Percentiles rank a stretch among this genome's conserved stretches.
These are phyloP conservation scores for Talaromyces sp. DNA, from an alignment of 2,329 filamentous ascomycete genomes.

Conservation along the genomic window DNA sequence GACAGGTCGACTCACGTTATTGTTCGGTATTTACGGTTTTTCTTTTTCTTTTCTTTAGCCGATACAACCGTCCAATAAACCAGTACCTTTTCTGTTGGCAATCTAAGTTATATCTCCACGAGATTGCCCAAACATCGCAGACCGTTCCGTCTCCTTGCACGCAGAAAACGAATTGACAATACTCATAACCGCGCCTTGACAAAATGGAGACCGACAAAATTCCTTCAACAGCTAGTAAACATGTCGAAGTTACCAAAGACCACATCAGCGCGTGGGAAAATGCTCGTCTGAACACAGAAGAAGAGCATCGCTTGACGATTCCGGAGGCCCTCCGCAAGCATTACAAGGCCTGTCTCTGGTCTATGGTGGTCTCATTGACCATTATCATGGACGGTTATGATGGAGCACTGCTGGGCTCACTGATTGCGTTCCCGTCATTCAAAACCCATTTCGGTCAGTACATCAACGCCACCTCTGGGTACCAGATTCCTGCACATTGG, in stretches of 20 bases:
- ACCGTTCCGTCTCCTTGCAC: neutral
- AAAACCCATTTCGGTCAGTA: slow-evolving; percentile 40
- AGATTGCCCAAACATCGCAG: neutral
- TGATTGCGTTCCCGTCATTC: slow-evolving; percentile 53
- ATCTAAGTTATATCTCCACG: neutral
- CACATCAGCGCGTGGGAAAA: slow-evolving; percentile 21
- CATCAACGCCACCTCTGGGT: slow-evolving; percentile 28
- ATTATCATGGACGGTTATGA: slow-evolving; percentile 93
- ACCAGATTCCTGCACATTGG: slow-evolving; percentile 30
- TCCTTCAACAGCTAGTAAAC: slow-evolving; percentile 3
- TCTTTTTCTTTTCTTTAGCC: neutral
- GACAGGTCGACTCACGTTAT: neutral
- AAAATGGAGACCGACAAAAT: slow-evolving; percentile 11
- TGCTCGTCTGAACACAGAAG: slow-evolving; percentile 42
- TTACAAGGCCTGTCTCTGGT: slow-evolving; percentile 82
- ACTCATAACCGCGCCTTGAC: neutral
- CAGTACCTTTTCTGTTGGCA: neutral
- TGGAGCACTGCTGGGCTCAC: slow-evolving; percentile 74
- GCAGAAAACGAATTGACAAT: neutral
- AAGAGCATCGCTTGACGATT: slow-evolving; percentile 63
- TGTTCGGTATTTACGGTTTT: neutral
- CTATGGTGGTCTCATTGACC: slow-evolving; percentile 79
- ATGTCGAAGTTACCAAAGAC: slow-evolving; percentile 12
- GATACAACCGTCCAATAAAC: neutral
- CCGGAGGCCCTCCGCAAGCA: slow-evolving; percentile 75